phyloP scores from a whole-genome alignment of 164 flowering plant species.

The Euptelea pleiosperma region DNA sequence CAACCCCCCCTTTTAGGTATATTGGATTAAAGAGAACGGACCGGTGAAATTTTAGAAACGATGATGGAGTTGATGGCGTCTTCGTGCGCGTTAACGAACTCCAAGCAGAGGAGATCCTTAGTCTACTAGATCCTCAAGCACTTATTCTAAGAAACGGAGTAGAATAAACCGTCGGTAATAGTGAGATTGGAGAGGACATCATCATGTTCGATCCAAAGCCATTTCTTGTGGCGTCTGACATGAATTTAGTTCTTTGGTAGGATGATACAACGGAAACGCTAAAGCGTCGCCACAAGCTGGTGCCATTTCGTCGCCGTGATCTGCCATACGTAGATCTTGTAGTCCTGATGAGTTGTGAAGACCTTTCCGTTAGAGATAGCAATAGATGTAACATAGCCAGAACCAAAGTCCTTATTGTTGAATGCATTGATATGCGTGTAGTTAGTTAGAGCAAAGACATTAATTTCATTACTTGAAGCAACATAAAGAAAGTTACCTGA shows the following conservation, averaged over 20 bases:
- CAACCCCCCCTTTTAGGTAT: no score
- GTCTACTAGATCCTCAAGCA: constrained; percentile 52
- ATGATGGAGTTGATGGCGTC: no score
- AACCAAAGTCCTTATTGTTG: constrained; percentile 27
- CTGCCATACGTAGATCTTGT: constrained; percentile 63
- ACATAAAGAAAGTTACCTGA: constrained; percentile 45
- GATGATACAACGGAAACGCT: constrained; percentile 44
- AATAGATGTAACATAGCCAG: constrained; percentile 55
- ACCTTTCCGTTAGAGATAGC: constrained; percentile 38
- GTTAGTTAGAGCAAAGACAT: constrained; percentile 41
- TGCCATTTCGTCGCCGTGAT: constrained; percentile 28
- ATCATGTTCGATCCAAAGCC: constrained; percentile 68
- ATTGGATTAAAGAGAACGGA: no score
- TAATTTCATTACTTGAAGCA: constrained; percentile 44
- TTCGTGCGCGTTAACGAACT: no score
- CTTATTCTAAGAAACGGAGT: constrained; percentile 75
- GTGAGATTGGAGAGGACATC: constrained; percentile 73
- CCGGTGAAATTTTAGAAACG: no score
- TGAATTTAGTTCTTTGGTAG: constrained; percentile 56
- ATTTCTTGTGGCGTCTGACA: constrained; percentile 57
- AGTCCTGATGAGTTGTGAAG: constrained; percentile 72
- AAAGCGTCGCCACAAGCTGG: constrained; percentile 44
- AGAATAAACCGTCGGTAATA: constrained; percentile 30
- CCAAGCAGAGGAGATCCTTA: constrained; percentile 45
- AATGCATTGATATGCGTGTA: constrained; percentile 36